Base-by-base conservation (phyloP, 2,329 filamentous ascomycete genomes). In the Pseudopyrenochaeta lycopersici region DNA sequence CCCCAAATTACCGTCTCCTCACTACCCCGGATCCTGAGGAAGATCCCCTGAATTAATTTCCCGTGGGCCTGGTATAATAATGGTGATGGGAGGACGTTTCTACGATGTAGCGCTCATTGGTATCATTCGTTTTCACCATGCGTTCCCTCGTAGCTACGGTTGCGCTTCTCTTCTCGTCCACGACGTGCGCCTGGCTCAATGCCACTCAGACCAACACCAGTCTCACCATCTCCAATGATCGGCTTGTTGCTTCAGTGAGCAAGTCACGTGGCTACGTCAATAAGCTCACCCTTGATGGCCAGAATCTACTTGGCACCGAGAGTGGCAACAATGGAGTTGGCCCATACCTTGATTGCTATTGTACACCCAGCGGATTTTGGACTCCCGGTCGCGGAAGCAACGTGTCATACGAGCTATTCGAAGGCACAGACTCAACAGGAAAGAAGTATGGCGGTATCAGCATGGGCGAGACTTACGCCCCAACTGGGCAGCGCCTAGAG, bases 331-430 rank as follows among this genome's bases (percentile, higher is more conserved):
- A 60, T 2, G 80, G 81, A 0, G 71, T 75, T 6, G 77, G 83
- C n/a, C 68, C 77, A 3, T 72, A 74, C 30, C 52, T 66, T 14
- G 63, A 66, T 21, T 66, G 63, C 27, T 63, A 63, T 23, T 66
- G 63, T 23, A 88, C 87, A 60, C 86, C 83, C 2, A 84, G 87
- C 65, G 77, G 81, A 2, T 85, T 76, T 59, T 85, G 85, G 60
- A 76, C 80, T 2, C 79, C 76, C 1, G 79, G 88, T 67, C 77
- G 77, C 20, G 83, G 81, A 55, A 74, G 77, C 7, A 82, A 88
- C 55, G 65, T 88, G 17, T 78, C 80, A 1, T 83, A 64, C 33
- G 23, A 59, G 33, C 32, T 62, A 14, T 62, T 50, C 44, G 51
- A 62, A 18, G 83, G 82, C 6, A 76, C 73, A 15, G 83, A 86